Conservation (phyloP, 495 filamentous ascomycete species). For the Penicillium atrosanguineum region DNA sequence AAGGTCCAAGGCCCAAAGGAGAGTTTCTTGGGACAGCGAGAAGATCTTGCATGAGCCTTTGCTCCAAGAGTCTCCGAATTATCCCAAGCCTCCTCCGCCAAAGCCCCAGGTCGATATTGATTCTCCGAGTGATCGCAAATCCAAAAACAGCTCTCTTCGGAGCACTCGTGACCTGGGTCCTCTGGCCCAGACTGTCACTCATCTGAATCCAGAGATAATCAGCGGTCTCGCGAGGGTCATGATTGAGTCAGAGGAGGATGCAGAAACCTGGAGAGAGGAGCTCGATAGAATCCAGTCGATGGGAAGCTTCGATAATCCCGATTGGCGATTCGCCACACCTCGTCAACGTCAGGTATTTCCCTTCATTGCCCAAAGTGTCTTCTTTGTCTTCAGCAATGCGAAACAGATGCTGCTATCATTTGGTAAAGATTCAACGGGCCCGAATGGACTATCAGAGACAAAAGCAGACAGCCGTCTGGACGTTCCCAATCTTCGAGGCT, state of each 20-base stretch:
- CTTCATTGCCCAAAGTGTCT: slow-evolving; percentile 73
- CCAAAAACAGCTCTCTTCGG: slow-evolving; percentile 11
- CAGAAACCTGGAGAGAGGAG: slow-evolving; percentile 41
- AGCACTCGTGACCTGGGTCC: slow-evolving; percentile 9
- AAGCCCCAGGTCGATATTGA: slow-evolving; percentile 7
- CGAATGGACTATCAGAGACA: slow-evolving; percentile 4
- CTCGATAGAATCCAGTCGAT: slow-evolving; percentile 36
- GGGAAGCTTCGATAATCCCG: slow-evolving; percentile 39
- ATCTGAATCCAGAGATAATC: slow-evolving; percentile 42
- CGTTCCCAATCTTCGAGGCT: slow-evolving; percentile 29
- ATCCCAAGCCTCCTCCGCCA: slow-evolving; percentile 1
- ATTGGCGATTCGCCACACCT: slow-evolving; percentile 39
- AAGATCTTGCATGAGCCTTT: slow-evolving; percentile 35
- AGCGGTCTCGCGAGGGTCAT: slow-evolving; percentile 37
- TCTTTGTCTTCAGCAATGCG: slow-evolving; percentile 68
- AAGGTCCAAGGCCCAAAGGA: slow-evolving; percentile 32
- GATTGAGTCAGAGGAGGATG: slow-evolving; percentile 35
- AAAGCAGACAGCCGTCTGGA: slow-evolving; percentile 24
- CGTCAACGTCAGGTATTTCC: slow-evolving; percentile 41
- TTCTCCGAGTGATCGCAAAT: slow-evolving; percentile 23
- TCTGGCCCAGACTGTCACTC: slow-evolving; percentile 41
- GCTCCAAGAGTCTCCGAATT: slow-evolving; percentile 6
- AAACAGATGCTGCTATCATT: slow-evolving; percentile 66
- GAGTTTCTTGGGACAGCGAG: slow-evolving; percentile 47
- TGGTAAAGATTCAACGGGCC: slow-evolving; percentile 32